phyloP scores from a whole-genome alignment of 2,329 filamentous ascomycete species.

The Sporothrix brunneoviolacea region DNA sequence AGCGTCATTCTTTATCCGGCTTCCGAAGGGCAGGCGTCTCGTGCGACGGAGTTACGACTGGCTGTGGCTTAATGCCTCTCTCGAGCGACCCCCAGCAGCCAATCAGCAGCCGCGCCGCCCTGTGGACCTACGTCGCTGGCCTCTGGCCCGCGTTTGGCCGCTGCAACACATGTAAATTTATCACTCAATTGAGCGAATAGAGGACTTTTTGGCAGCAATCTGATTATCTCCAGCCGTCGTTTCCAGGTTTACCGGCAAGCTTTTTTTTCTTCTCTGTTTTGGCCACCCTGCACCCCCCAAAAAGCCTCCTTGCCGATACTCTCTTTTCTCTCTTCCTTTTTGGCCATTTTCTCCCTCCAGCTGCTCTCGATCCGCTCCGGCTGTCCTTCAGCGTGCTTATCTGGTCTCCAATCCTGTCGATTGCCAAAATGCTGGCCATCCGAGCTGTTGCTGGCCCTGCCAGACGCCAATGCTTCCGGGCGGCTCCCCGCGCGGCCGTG shows the following conservation, averaged over 20 bases:
- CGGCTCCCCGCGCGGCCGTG: conserved; percentile 51
- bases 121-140: not conserved
- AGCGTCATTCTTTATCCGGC: conserved; percentile 12
- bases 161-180: conserved; percentile 17
- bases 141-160: conserved; percentile 13
- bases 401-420: not conserved
- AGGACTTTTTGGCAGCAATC: not conserved
- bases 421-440: conserved; percentile 69
- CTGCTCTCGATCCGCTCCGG: not conserved
- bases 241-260: conserved; percentile 12
- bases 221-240: conserved; percentile 9
- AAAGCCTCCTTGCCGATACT: not conserved
- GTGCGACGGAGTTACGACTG: conserved; percentile 20
- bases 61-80: not conserved
- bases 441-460: conserved; percentile 70
- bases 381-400: not conserved
- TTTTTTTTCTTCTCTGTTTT: conserved; percentile 4
- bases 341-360: not conserved
- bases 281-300: conserved; percentile 4
- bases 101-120: conserved; percentile 4
- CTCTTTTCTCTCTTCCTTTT: not conserved
- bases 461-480: conserved; percentile 71
- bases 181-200: conserved; percentile 14
- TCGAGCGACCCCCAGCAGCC: not conserved
- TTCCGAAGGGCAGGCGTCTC: conserved; percentile 12